Percentiles rank a stretch among this genome's conserved stretches.
Evolutionary conservation across 805 yeast species (phyloP).

Genomic region (Candida stauntonica): DNA sequence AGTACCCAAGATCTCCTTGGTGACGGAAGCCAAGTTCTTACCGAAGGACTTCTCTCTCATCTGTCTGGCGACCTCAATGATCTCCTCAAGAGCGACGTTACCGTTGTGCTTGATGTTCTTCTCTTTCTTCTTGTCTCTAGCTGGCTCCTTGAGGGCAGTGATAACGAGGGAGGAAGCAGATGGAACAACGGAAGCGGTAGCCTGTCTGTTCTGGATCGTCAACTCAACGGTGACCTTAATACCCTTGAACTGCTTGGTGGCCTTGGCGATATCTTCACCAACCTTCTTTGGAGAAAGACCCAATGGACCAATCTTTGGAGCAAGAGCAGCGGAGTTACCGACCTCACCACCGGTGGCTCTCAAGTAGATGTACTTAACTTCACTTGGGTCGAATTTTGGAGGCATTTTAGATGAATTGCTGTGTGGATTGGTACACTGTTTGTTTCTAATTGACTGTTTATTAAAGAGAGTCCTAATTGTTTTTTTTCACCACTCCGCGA

Average conservation of each 20-base stretch:
- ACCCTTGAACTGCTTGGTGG: constrained; percentile 98
- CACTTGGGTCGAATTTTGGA: constrained; percentile 98
- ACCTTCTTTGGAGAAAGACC: constrained; percentile 99
- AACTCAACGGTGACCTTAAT: constrained; percentile 98
- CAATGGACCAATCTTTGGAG: constrained; percentile 99
- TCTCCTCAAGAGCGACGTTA: constrained; percentile 95
- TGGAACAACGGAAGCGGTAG: constrained; percentile 97
- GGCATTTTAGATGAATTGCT: constrained; percentile 63
- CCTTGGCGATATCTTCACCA: constrained; percentile 99
- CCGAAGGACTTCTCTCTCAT: constrained; percentile 98
- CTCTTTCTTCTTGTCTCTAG: constrained; percentile 99
- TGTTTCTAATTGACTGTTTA: no score
- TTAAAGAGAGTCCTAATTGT: no score
- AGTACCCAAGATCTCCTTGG: constrained; percentile 99
- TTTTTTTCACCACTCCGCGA: constrained; percentile 8
- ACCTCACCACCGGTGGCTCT: constrained; percentile 99
- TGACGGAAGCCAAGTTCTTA: constrained; percentile 92
- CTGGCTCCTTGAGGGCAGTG: constrained; percentile 99
- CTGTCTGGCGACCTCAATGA: constrained; percentile 94
- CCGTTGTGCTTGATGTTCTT: constrained; percentile 99
- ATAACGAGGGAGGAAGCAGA: constrained; percentile 98
- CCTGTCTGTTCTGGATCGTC: constrained; percentile 99
- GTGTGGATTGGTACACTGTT: no score
- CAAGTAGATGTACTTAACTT: constrained; percentile 96
- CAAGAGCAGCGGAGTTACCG: constrained; percentile 99